Evolutionary conservation across 176 grass and related monocot species (phyloP).

Genomic region (Juncus inflexus): DNA sequence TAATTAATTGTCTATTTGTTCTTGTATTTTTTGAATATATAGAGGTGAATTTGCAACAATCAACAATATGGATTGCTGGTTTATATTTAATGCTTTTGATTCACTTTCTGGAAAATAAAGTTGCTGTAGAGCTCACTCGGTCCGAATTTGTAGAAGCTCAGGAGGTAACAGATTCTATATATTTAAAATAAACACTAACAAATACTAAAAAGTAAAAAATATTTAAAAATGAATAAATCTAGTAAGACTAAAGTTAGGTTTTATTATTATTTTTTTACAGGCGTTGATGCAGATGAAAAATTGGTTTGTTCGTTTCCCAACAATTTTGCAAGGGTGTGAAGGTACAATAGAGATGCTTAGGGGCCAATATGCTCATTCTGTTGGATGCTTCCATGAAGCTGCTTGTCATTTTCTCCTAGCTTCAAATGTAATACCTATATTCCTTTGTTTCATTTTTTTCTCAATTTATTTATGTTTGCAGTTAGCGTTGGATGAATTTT

Average conservation of each 20-base stretch:
- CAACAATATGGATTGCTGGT: conserved; percentile 70
- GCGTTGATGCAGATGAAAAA: conserved; percentile 79
- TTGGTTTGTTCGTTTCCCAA: conserved; percentile 82
- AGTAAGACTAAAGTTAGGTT: conserved; percentile 1
- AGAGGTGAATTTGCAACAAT: conserved; percentile 89
- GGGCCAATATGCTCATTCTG: conserved; percentile 95
- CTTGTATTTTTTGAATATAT: conserved; percentile 8
- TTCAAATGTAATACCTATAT: conserved; percentile 43
- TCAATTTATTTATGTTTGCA: not conserved
- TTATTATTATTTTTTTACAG: conserved; percentile 34
- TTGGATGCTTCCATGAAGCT: conserved; percentile 88
- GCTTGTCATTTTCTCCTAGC: conserved; percentile 86
- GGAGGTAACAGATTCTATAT: conserved; percentile 47
- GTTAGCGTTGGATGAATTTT: too few species aligned
- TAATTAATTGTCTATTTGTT: not conserved
- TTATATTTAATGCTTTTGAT: conserved; percentile 88
- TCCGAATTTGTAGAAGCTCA: conserved; percentile 96
- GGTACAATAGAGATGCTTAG: conserved; percentile 81
- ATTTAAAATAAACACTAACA: conserved; percentile 13
- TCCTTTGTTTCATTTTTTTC: not conserved
- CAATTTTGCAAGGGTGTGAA: conserved; percentile 78
- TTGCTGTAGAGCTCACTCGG: conserved; percentile 80
- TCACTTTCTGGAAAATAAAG: conserved; percentile 91
- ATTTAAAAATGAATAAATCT: not conserved
- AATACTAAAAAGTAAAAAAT: not conserved